Base-by-base conservation (phyloP, 1,139 yeast species). In the Kodamaea sp. region DNA sequence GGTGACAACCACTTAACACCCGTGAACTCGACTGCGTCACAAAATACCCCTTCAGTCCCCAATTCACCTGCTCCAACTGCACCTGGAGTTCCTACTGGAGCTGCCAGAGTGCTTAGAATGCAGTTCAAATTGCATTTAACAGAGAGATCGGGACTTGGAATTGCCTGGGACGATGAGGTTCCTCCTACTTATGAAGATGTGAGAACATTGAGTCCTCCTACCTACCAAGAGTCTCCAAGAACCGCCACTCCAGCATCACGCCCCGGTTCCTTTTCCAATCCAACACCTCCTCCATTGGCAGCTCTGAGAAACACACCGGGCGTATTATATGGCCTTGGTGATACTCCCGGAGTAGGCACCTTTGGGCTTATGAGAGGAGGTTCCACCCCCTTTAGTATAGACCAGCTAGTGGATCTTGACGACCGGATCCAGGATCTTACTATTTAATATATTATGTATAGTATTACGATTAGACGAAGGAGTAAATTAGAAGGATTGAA, bases 121-220 rank as follows among this genome's bases (percentile, higher is more conserved):
- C 97, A 90, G 58, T 92, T 92, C 60, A 83, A 84, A 47, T 53
- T 92, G 12, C 70, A 71, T 8, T 61, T 92, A 18, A 86, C 96
- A 1, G 97, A 90, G 56, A 70, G 97, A 38, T 83, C 96, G 1
- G 99, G 99, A 0, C 70, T 92, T 30, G 98, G 99, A 4, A 87
- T 92, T 22, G 86, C 97, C 0, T 92, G 98, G 98, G 97, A 92
- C 60, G 97, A 90, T 55, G 98, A 92, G 59, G 97, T 92, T 13
- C 99, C 99, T 1, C 99, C 99, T 1, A 86, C 88, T 15, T 92
- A 94, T 53, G 88, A 79, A 34, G 92, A 88, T 50, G 90, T 90
- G 13, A 69, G 80, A 21, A 78, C 94, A 0, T 67, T 86, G 29
- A 79, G 94, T 28, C 97, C 98, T 1, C 98, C 98, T 2, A 80